Evolutionary conservation across 257 asterid species (phyloP).

Genomic region (Echites panduratus): DNA sequence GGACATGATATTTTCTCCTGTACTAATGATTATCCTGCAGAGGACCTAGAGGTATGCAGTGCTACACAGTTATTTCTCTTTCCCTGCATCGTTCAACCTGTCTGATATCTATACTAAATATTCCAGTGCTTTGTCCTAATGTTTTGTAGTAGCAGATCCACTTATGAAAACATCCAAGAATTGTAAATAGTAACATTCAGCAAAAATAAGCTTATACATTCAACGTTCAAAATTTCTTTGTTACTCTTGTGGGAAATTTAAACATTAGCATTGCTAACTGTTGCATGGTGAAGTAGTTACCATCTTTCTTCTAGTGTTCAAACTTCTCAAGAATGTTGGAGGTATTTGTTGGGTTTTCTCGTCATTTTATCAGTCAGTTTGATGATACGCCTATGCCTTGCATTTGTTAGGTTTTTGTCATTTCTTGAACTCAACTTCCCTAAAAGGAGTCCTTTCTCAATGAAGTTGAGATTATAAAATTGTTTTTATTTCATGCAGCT

Average conservation of each 20-base stretch:
- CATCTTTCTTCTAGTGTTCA: background rate
- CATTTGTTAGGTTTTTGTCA: too few relatives aligned
- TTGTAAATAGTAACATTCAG: background rate
- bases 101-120: background rate
- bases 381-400: too few relatives aligned
- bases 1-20: conserved; percentile 45
- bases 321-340: background rate
- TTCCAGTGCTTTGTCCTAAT: background rate
- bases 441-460: too few relatives aligned
- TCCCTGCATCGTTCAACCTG: background rate
- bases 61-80: background rate
- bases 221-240: background rate
- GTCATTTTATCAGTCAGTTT: background rate
- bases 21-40: conserved; percentile 28
- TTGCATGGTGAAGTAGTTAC: background rate
- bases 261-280: background rate
- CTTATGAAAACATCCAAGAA: background rate
- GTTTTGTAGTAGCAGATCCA: background rate
- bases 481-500: background rate
- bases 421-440: too few relatives aligned
- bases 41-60: conserved; percentile 45
- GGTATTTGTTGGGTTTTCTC: background rate
- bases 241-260: background rate
- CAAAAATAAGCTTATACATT: background rate
- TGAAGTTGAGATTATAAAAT: too few relatives aligned